Evolutionary conservation across 352 stramenopile genomes (phyloP).

Genomic region (Phytopythium chamaehyphon): DNA sequence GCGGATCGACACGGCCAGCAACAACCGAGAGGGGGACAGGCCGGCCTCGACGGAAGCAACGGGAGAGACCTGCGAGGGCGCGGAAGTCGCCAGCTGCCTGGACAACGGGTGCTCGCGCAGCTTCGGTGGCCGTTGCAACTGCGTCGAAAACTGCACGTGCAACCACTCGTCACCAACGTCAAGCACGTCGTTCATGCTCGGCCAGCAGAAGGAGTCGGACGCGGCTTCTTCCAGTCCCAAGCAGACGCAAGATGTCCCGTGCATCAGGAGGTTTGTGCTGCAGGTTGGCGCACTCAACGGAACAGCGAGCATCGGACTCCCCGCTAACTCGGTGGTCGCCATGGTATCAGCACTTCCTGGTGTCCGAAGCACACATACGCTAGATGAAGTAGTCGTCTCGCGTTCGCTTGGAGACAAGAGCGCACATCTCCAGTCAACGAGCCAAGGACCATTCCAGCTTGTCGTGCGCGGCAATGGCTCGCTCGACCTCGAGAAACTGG

Average conservation of each 20-base stretch:
- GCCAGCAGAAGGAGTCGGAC: not conserved
- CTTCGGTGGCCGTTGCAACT: conserved; percentile 67
- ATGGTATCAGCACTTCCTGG: conserved; percentile 28
- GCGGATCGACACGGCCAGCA: too few species aligned
- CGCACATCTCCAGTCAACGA: too few species aligned
- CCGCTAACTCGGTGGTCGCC: conserved; percentile 28
- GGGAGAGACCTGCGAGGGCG: conserved; percentile 28
- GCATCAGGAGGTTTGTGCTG: conserved; percentile 27
- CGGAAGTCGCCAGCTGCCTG: conserved; percentile 45
- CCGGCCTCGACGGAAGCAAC: not conserved
- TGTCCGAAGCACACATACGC: conserved; percentile 54
- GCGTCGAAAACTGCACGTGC: conserved; percentile 43
- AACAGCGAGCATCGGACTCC: conserved; percentile 9
- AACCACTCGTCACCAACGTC: conserved; percentile 15
- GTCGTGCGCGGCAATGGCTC: conserved; percentile 24
- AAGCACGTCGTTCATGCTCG: conserved; percentile 7
- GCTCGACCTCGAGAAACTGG: conserved; percentile 17
- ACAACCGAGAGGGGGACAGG: not conserved
- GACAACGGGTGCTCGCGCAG: conserved; percentile 63
- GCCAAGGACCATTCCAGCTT: conserved; percentile 8
- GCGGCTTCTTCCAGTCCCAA: too few species aligned
- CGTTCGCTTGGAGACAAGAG: not conserved
- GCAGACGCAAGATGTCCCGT: not conserved
- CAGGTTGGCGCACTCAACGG: conserved; percentile 23
- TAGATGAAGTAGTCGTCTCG: conserved; percentile 7